These are phyloP conservation scores for Zoysia pacifica DNA, from an alignment of 176 grass and related monocot species.

Conservation along the genomic window DNA sequence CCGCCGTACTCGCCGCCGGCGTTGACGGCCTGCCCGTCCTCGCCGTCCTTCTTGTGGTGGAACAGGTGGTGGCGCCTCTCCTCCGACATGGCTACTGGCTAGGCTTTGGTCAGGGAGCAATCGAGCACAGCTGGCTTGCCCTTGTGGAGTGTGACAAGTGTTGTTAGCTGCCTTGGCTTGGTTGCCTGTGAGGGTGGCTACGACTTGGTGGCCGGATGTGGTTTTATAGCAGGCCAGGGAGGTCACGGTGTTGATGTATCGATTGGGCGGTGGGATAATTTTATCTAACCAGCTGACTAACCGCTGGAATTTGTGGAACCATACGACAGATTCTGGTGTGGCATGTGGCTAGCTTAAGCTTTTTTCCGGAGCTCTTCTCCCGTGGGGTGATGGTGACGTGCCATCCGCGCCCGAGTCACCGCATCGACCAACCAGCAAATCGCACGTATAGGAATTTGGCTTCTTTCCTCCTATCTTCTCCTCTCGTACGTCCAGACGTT, in stretches of 20 bases:
- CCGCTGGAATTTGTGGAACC: not conserved
- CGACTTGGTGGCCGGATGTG: not conserved
- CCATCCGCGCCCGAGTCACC: not conserved
- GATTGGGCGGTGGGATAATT: not conserved
- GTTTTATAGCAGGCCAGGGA: conserved; percentile 8
- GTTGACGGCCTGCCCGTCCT: conserved; percentile 10
- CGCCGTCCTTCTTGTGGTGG: conserved; percentile 69
- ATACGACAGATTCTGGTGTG: not conserved
- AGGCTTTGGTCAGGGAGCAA: not conserved
- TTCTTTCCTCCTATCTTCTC: no score
- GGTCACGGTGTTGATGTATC: not conserved
- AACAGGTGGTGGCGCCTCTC: conserved; percentile 62
- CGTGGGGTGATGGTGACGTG: not conserved
- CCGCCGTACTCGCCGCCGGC: conserved; percentile 29
- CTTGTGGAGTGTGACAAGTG: conserved; percentile 10
- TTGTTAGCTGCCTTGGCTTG: not conserved
- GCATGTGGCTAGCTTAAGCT: no score
- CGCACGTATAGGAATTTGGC: not conserved
- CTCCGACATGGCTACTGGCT: conserved; percentile 47
- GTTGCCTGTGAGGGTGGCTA: not conserved
- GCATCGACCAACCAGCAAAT: not conserved
- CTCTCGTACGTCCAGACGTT: no score
- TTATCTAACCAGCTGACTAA: not conserved
- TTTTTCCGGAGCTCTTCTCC: no score
- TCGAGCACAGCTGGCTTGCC: conserved; percentile 8